Evolutionary conservation across 208 protist species (phyloP).

Genomic region (Porcisia hertigi): DNA sequence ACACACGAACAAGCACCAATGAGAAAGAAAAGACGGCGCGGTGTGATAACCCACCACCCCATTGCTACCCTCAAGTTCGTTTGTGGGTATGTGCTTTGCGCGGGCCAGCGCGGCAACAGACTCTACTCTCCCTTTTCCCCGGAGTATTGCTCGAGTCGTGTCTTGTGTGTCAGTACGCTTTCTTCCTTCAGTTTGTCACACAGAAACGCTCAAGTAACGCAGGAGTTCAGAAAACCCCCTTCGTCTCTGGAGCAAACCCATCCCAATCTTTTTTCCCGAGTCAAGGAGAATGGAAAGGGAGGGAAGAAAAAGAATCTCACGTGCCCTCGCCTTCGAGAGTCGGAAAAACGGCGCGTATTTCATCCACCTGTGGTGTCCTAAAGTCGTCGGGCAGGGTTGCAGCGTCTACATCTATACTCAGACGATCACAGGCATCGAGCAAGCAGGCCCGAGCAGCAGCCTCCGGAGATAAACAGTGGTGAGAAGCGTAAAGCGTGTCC

Average conservation of each 20-base stretch:
- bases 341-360: conserved; percentile 14
- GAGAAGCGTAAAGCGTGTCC: conserved; percentile 48
- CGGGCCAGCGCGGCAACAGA: no score
- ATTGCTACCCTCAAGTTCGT: no score
- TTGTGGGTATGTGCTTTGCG: no score
- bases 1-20: neutral
- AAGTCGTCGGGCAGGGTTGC: conserved; percentile 25
- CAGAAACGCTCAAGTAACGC: neutral
- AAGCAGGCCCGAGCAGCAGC: conserved; percentile 59
- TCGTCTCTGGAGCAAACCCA: neutral
- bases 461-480: conserved; percentile 70
- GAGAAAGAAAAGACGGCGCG: neutral
- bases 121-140: neutral
- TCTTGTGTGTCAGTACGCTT: neutral
- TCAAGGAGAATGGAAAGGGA: neutral
- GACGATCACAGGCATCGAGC: conserved; percentile 35
- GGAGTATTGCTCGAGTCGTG: neutral
- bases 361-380: conserved; percentile 11
- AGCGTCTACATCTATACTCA: conserved; percentile 13
- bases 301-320: conserved; percentile 1
- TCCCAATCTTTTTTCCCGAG: neutral
- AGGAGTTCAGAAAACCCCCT: neutral
- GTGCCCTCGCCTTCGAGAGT: neutral
- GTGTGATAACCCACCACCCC: no score
- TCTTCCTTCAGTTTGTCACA: neutral